Evolutionary conservation across 768 basidiomycete species (phyloP), one percentile per base, ranked within the genome.

Genomic region (Trametes elegans): DNA sequence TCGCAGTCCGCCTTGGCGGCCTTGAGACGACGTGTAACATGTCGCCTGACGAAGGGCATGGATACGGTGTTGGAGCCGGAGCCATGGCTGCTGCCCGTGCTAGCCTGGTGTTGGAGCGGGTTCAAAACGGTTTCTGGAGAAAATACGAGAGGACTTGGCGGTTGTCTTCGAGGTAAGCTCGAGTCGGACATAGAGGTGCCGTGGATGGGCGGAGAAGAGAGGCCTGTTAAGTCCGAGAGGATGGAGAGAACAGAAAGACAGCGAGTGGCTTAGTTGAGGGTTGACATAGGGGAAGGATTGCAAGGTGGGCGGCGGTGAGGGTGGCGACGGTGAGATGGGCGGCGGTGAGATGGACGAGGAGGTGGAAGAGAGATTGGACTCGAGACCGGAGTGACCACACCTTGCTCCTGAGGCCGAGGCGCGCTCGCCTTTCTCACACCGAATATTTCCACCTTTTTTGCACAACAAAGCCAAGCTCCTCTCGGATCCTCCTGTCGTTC

Each of bases 1-100:
- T 99, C 93, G 78, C 96, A 99, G 61, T 91, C 90, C 46, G 90
- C 84, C 77, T 99, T 98, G 54, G 96, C 94, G 3, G 88, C 88
- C 75, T 86, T 89, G 71, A 98, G 84, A 54, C 97, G 86, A 60
- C 93, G 84, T 34, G 89, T 92, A 65, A 98, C 92, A 75, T 98
- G 95, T 51, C 93, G 84, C 58, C 90, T 79, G 59, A 98, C 90
- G 69, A 93, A 92, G 56, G 90, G 90, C 90, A 93, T 93, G 49
- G 90, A 90, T 49, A 93, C 88, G 49, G 87, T 88, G 69, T 88
- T 88, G 24, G 86, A 78, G 47, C 76, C 78, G 5, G 84, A 83
- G 44, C 74, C 75, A 65, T 73, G 62, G 70, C 69, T 61, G 46
- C 68, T 64, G 54, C 70, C 70, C 7, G 59, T 57, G 63, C 65